Evolutionary conservation across 2,329 filamentous ascomycete genomes (phyloP), one percentile per base, ranked within the genome.

Genomic region (Colletotrichum chlorophyti): DNA sequence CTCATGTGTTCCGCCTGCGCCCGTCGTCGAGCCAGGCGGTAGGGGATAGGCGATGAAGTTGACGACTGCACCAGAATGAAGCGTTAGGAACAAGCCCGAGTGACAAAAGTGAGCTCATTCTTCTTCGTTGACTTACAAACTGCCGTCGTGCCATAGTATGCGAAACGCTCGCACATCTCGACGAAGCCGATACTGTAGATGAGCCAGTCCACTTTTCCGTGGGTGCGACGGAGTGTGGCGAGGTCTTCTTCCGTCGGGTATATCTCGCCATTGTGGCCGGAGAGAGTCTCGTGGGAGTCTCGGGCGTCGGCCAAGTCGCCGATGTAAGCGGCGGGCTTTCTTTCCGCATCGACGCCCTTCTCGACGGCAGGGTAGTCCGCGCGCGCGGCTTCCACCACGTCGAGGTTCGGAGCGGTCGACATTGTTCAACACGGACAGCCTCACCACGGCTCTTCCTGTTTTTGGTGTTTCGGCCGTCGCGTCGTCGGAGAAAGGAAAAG

Each of bases 121-220:
- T n/a, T n/a, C n/a, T n/a, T n/a, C n/a, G n/a, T 0, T 24, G 82
- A 83, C 68, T 77, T 76, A 65, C 81, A 87, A 35, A 87, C 77
- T 47, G 82, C 80, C 14, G 81, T 83, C 8, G 82, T 85, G 34
- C 86, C 86, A 66, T 88, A 88, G 74, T 85, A 89, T 5, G 83
- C 83, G 66, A 87, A 88, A 15, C 85, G 79, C 69, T 88, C 85
- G 71, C 83, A 87, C 42, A 88, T 69, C 70, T 89, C 86, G 41
- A 88, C 80, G 64, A 88, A 84, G 2, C 83, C 84, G 51, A 89
- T 78, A 6, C 81, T 86, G 68, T 81, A 86, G 3, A 81, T 76
- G 8, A 76, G 75, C 78, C 78, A 84, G 8, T 79, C 81, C 15
- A 87, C 78, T 61, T 74, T 76, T 47, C 80, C 82, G 31, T 81